Conservation (phyloP, 768 basidiomycete species). For the Collybiopsis confluens region DNA sequence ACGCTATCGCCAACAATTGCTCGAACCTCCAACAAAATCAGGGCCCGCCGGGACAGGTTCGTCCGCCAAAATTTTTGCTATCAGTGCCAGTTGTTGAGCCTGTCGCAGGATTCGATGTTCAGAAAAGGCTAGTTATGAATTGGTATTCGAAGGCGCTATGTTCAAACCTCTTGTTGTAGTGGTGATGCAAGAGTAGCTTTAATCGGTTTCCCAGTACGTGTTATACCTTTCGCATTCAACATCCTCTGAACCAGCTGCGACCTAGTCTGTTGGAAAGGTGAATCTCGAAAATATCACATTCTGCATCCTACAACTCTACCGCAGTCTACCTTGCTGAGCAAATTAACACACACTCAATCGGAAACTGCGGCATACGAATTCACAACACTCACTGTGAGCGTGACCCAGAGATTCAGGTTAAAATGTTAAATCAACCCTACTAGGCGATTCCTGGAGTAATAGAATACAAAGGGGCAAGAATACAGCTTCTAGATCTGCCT, state of each 20-base stretch:
- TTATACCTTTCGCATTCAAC: no score
- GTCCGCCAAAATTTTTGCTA: neutral
- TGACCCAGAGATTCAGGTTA: neutral
- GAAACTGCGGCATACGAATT: slow-evolving; percentile 93
- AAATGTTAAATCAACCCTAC: slow-evolving; percentile 5
- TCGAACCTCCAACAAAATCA: slow-evolving; percentile 87
- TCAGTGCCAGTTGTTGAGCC: neutral
- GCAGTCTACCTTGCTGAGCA: slow-evolving; percentile 87
- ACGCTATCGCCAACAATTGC: slow-evolving; percentile 88
- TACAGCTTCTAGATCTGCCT: slow-evolving; percentile 92
- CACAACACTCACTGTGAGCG: slow-evolving; percentile 77
- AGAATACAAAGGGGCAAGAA: slow-evolving; percentile 87
- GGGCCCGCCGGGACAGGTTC: slow-evolving; percentile 58
- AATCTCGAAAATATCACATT: neutral
- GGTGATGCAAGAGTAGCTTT: slow-evolving; percentile 86
- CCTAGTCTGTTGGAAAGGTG: slow-evolving; percentile 78
- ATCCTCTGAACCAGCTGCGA: no score
- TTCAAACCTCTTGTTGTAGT: neutral
- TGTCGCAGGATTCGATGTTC: slow-evolving; percentile 74
- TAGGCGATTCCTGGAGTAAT: slow-evolving; percentile 97
- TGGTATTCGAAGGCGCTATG: neutral
- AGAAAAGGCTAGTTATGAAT: slow-evolving; percentile 44
- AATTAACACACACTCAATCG: slow-evolving; percentile 87
- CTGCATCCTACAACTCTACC: neutral
- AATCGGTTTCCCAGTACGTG: slow-evolving; percentile 74